Percentiles rank a stretch among this genome's conserved stretches.
Evolutionary conservation across 257 asterid species (phyloP).

Genomic region (Ajuga chamaepitys): DNA sequence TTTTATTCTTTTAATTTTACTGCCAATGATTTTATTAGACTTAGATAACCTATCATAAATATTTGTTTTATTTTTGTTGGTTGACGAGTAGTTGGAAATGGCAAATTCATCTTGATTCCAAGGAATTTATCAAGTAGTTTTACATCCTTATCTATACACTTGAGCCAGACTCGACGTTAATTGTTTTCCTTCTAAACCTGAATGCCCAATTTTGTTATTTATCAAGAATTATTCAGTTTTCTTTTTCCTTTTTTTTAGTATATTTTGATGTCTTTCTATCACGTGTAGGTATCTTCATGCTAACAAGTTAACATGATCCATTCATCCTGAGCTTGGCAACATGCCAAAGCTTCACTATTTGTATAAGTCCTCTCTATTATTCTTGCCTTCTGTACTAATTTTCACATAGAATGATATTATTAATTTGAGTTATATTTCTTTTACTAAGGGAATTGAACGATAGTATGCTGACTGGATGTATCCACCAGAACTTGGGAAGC

Average conservation of each 20-base stretch:
- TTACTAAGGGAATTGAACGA: slow-evolving; percentile 73
- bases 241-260: background rate
- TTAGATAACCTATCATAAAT: background rate
- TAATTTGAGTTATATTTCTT: background rate
- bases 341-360: slow-evolving; percentile 93
- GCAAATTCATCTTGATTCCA: slow-evolving; percentile 23
- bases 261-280: background rate
- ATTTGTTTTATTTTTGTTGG: slow-evolving; percentile 20
- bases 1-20: background rate
- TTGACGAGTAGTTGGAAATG: slow-evolving; percentile 27
- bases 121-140: slow-evolving; percentile 38
- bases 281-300: slow-evolving; percentile 76
- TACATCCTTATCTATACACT: slow-evolving; percentile 53
- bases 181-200: slow-evolving; percentile 28
- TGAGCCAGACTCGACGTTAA: slow-evolving; percentile 25
- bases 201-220: slow-evolving; percentile 79
- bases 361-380: slow-evolving; percentile 25
- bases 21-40: background rate
- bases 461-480: slow-evolving; percentile 63
- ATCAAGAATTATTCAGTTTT: no score
- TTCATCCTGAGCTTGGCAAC: slow-evolving; percentile 92
- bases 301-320: slow-evolving; percentile 77
- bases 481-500: slow-evolving; percentile 94
- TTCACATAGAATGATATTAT: background rate
- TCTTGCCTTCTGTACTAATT: no score